These are phyloP conservation scores for Leishmania major DNA, from an alignment of 208 protist species.

Conservation along the genomic window DNA sequence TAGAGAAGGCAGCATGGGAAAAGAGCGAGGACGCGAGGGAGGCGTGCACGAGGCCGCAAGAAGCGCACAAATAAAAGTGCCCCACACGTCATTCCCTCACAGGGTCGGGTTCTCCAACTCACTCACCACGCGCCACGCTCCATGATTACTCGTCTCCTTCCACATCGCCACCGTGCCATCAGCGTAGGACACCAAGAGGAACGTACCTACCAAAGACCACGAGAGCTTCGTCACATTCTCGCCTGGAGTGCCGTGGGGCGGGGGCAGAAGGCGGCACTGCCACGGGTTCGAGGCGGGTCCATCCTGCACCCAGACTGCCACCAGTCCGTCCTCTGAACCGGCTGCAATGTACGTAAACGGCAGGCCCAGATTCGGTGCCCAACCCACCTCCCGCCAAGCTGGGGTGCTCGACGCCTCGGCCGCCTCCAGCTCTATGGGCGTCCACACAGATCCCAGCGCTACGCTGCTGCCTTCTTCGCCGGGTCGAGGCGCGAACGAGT, in stretches of 20 bases:
- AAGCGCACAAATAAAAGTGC: background rate
- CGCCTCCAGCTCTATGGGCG: conserved; percentile 45
- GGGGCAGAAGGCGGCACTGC: conserved; percentile 40
- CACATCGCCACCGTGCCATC: conserved; percentile 79
- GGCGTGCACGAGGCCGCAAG: background rate
- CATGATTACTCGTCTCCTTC: conserved; percentile 56
- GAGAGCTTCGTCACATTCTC: conserved; percentile 76
- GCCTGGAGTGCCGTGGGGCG: conserved; percentile 25
- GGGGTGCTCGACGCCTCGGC: conserved; percentile 16
- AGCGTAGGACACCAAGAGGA: conserved; percentile 78
- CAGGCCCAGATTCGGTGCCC: conserved; percentile 77
- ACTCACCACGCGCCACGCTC: conserved; percentile 67
- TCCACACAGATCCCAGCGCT: conserved; percentile 45
- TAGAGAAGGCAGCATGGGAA: conserved; percentile 4
- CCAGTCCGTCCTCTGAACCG: conserved; percentile 70
- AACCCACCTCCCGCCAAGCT: conserved; percentile 75
- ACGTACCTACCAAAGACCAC: conserved; percentile 83
- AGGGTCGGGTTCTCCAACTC: conserved; percentile 44
- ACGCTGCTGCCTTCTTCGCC: conserved; percentile 13
- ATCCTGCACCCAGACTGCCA: conserved; percentile 84
- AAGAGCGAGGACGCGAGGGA: background rate
- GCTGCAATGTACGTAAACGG: conserved; percentile 87
- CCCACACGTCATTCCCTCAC: background rate
- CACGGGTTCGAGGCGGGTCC: conserved; percentile 47
- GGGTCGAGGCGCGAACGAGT: conserved; percentile 29